These are phyloP conservation scores for Parathielavia appendiculata DNA, from an alignment of 495 filamentous ascomycete species.

Conservation along the genomic window DNA sequence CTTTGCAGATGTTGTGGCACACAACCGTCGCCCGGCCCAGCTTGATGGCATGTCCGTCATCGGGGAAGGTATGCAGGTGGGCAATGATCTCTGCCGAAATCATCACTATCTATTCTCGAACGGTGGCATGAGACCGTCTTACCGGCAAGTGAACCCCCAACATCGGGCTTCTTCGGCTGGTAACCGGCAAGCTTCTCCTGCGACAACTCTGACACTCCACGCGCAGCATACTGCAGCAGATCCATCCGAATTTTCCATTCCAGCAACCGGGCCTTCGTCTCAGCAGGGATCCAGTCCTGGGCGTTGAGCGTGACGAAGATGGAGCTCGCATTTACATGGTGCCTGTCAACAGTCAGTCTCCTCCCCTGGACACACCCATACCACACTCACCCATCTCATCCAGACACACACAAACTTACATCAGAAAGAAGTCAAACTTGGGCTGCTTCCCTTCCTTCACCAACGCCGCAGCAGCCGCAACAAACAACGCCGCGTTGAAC, in stretches of 20 bases:
- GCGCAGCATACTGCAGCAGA: constrained; percentile 60
- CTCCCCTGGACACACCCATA: neutral
- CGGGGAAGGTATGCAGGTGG: constrained; percentile 49
- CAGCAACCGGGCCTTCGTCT: constrained; percentile 57
- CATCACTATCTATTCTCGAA: constrained; percentile 1
- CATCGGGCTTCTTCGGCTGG: constrained; percentile 29
- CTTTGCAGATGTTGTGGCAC: constrained; percentile 28
- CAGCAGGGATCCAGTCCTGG: constrained; percentile 37
- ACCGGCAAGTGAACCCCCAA: neutral
- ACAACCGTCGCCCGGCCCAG: constrained; percentile 60
- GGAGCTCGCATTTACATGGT: constrained; percentile 41
- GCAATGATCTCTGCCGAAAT: constrained; percentile 45
- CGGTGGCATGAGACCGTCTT: neutral
- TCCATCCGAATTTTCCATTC: constrained; percentile 73
- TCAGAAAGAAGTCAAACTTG: constrained; percentile 79
- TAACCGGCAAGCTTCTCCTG: constrained; percentile 54
- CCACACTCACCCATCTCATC: neutral
- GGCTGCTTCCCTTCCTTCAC: constrained; percentile 52
- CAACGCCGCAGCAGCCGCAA: constrained; percentile 52
- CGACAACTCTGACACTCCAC: constrained; percentile 50
- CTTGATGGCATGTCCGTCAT: constrained; percentile 79
- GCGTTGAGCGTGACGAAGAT: constrained; percentile 38
- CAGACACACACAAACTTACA: constrained; percentile 37
- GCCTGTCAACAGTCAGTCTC: constrained; percentile 24
- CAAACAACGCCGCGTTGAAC: constrained; percentile 62